These are phyloP conservation scores for Talaromyces atroroseus DNA, from an alignment of 2,329 filamentous ascomycete genomes.

Conservation along the genomic window DNA sequence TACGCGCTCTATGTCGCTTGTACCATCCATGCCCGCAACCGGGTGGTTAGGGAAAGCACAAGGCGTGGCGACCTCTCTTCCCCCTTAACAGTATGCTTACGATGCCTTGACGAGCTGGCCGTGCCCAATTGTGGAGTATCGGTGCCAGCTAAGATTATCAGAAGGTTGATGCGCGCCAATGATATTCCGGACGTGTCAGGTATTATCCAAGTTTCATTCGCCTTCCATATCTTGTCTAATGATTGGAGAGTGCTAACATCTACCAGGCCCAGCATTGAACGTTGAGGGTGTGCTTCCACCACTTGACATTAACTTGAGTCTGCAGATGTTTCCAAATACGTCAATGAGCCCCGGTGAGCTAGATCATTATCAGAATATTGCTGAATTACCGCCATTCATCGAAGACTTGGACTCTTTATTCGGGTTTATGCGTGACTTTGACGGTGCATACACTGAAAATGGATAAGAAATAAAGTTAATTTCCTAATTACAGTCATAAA, in stretches of 20 bases:
- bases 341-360: neutral
- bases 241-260: neutral
- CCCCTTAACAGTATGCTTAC: conserved; percentile 24
- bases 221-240: neutral
- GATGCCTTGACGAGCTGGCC: conserved; percentile 28
- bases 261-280: neutral
- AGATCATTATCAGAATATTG: neutral
- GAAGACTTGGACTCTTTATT: conserved; percentile 4
- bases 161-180: conserved; percentile 9
- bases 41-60: conserved; percentile 21
- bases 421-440: conserved; percentile 6
- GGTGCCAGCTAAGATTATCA: conserved; percentile 5
- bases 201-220: neutral
- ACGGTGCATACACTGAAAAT: neutral
- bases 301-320: neutral
- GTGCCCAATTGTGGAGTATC: conserved; percentile 8
- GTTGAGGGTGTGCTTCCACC: neutral
- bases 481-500: neutral
- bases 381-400: conserved; percentile 6
- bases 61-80: conserved; percentile 21
- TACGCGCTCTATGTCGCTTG: conserved; percentile 42
- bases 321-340: conserved; percentile 1
- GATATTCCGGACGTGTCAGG: conserved; percentile 15
- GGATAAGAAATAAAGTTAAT: neutral
- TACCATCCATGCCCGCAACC: conserved; percentile 39